A percentile compares a stretch with the other conserved stretches of the same genome.
Conservation (phyloP, 192 early-diverging fungal genomes). For the Linnemannia exigua region DNA sequence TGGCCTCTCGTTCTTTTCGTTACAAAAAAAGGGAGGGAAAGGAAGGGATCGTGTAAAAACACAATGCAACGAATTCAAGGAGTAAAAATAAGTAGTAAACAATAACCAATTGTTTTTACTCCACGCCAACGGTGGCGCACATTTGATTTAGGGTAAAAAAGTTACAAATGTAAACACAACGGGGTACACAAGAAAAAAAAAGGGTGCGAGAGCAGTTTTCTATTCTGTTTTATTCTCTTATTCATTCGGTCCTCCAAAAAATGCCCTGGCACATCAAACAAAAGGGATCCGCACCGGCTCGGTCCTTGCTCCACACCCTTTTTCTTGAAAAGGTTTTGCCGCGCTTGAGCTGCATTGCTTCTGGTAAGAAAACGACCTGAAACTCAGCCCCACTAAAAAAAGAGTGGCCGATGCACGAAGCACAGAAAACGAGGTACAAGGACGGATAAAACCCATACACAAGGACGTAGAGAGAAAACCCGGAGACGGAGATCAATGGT, state of each 20-base stretch:
- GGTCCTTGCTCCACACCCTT: not conserved
- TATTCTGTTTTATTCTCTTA: not conserved
- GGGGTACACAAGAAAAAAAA: no score
- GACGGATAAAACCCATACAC: not conserved
- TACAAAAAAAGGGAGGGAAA: not conserved
- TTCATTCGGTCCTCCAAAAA: no score
- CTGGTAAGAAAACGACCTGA: not conserved
- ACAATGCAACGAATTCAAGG: not conserved
- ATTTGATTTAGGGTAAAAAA: not conserved
- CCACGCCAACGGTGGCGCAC: not conserved
- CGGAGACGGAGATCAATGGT: not conserved
- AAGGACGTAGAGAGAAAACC: not conserved
- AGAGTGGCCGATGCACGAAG: not conserved
- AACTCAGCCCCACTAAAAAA: not conserved
- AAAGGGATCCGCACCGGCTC: not conserved
- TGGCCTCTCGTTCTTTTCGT: no score
- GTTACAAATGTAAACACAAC: not conserved
- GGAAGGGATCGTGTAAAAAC: no score
- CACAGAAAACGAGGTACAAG: not conserved
- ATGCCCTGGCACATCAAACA: not conserved
- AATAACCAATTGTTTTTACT: not conserved
- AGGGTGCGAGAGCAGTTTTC: not conserved
- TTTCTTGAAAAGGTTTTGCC: not conserved
- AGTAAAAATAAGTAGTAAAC: not conserved
- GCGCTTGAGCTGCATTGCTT: not conserved